Percentiles rank a stretch among this genome's conserved stretches.
phyloP scores from a whole-genome alignment of 495 filamentous ascomycete genomes.

The Sporormia fimetaria region DNA sequence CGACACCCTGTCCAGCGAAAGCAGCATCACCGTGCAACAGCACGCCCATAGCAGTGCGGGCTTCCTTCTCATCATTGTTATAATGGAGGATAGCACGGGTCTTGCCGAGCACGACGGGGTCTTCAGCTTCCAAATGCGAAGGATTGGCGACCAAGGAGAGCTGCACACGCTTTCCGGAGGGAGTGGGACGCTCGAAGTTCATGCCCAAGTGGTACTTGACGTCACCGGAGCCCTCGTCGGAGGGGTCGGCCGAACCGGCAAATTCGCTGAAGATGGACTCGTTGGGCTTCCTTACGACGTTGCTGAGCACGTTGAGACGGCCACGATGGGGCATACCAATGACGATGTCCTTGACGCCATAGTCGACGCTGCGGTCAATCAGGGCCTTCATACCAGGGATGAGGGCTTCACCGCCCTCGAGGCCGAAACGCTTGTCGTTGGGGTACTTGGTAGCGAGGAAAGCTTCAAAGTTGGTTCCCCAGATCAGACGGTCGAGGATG shows the following conservation, averaged over 20 bases:
- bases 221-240: slow-evolving; percentile 93
- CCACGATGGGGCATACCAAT: slow-evolving; percentile 99
- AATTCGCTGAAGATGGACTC: slow-evolving; percentile 99
- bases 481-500: slow-evolving; percentile 94
- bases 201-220: slow-evolving; percentile 99
- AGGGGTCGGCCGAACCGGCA: slow-evolving; percentile 72
- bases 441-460: slow-evolving; percentile 96
- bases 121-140: slow-evolving; percentile 95
- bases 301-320: slow-evolving; percentile 93
- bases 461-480: slow-evolving; percentile 89
- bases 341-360: slow-evolving; percentile 95
- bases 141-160: slow-evolving; percentile 96
- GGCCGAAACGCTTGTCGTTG: slow-evolving; percentile 97
- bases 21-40: slow-evolving; percentile 94
- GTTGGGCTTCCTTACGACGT: slow-evolving; percentile 96
- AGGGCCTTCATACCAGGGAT: slow-evolving; percentile 99
- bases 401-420: slow-evolving; percentile 91
- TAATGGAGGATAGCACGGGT: slow-evolving; percentile 97
- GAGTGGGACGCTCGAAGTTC: slow-evolving; percentile 98
- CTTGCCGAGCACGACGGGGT: slow-evolving; percentile 95
- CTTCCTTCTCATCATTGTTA: slow-evolving; percentile 86
- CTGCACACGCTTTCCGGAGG: slow-evolving; percentile 96
- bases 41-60: slow-evolving; percentile 85
- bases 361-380: slow-evolving; percentile 95
- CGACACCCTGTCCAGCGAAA: slow-evolving; percentile 89